Percentiles rank a stretch among this genome's conserved stretches.
Conservation (phyloP, 2,329 filamentous ascomycete genomes). For the Exophiala mesophila region DNA sequence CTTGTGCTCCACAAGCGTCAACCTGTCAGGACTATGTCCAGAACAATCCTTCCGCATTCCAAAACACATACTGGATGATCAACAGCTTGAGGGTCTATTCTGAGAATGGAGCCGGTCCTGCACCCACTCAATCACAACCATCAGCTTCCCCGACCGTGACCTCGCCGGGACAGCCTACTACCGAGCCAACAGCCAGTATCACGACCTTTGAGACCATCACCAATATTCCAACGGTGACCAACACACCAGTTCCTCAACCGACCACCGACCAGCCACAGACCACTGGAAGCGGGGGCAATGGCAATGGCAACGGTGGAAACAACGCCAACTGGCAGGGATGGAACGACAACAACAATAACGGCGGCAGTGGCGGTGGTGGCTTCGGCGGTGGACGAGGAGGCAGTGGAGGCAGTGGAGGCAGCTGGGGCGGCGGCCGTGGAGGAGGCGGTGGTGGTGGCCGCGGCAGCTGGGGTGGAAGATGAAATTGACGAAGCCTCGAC, state of each 20-base stretch:
- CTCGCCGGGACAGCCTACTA: background rate
- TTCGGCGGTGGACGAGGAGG: background rate
- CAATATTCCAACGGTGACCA: background rate
- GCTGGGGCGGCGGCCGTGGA: background rate
- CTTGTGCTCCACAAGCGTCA: conserved; percentile 56
- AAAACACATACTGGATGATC: conserved; percentile 51
- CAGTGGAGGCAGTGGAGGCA: background rate
- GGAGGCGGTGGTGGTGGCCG: conserved; percentile 5
- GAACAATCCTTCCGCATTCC: conserved; percentile 64
- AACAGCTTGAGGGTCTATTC: conserved; percentile 25
- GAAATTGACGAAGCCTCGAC: background rate
- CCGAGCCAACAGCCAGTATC: background rate
- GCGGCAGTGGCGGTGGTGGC: background rate
- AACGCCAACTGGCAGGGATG: background rate
- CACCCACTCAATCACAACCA: conserved; percentile 3
- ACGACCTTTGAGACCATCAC: background rate
- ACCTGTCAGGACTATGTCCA: conserved; percentile 70
- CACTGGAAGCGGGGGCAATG: background rate
- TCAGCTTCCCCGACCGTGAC: background rate
- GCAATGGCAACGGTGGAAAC: background rate
- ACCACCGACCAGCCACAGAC: background rate
- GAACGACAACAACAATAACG: background rate
- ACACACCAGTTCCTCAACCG: background rate
- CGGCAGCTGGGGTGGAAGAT: conserved; percentile 1
- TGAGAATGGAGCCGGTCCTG: conserved; percentile 12